Evolutionary conservation across 1,284 basidiomycete genomes (phyloP), one percentile per base, ranked within the genome.

Genomic region (Omphalotus olearius): DNA sequence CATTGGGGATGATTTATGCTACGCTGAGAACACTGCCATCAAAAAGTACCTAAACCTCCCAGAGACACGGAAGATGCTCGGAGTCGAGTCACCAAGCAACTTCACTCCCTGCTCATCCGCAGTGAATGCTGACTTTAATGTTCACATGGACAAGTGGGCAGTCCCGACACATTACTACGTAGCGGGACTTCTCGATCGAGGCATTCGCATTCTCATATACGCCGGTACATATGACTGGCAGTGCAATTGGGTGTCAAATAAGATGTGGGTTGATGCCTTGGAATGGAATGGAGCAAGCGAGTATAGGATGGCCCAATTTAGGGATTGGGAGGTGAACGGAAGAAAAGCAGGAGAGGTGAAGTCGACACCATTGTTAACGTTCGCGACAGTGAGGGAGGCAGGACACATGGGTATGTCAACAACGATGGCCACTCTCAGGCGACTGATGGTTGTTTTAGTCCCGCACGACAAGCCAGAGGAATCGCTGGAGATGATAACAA

Each of bases 171-270:
- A 82, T 58, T 66, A 77, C 65, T 87, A 91, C 66, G 81, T 91
- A 49, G 71, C 83, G 0, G 79, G 74, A 4, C 75, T 93, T 26
- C 74, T 93, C 20, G 88, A 92, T 61, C 76, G 88, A 26, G 85
- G 83, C 4, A 66, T 93, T 37, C 74, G 80, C 17, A 70, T 91
- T 23, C 71, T 93, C 46, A 83, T 91, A 54, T 89, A 90, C 57
- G 83, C 83, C 4, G 87, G 88, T n/a, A 87, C 84, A 33, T 85
- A 82, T 58, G 88, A 90, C 64, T 88, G 82, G 78, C 82, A 87
- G 62, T 91, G 86, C 66, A 90, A 90, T 64, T 88, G 85, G 80
- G 73, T 87, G 40, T 81, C 82, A 20, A 91, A 91, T 64, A 79
- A 79, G 61, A 67, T 80, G 43, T 91, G 87, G 88, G 79, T 86